Conservation (phyloP, 2,329 filamentous ascomycete species). For the Penicillium verrucosum region DNA sequence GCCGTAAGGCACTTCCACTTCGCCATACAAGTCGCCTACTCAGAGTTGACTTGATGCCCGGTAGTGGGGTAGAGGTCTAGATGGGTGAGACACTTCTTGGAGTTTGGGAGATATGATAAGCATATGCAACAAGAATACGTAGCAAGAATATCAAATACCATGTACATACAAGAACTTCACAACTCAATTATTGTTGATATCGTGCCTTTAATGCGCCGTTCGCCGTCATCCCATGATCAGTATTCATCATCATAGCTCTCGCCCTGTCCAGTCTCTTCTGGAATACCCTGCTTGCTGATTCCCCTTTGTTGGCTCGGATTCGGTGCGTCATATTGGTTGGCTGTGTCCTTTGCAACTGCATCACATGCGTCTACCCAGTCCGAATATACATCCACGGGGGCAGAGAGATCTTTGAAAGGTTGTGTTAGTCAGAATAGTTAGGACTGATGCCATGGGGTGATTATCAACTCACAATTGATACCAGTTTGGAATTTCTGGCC, state of each 20-base stretch:
- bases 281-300: slow-evolving; percentile 19
- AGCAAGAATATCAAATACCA: slow-evolving; percentile 2
- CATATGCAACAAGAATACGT: neutral
- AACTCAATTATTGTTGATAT: slow-evolving; percentile 10
- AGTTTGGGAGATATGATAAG: neutral
- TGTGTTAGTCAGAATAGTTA: neutral
- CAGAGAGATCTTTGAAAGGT: slow-evolving; percentile 67
- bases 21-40: neutral
- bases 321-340: slow-evolving; percentile 35
- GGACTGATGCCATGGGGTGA: neutral
- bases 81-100: slow-evolving; percentile 3
- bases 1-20: slow-evolving; percentile 1
- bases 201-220: slow-evolving; percentile 22
- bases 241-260: slow-evolving; percentile 34
- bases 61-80: neutral
- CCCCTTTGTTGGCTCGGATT: slow-evolving; percentile 13
- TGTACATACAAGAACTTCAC: slow-evolving; percentile 13
- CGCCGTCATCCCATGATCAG: slow-evolving; percentile 21
- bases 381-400: slow-evolving; percentile 90
- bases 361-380: slow-evolving; percentile 98
- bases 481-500: slow-evolving; percentile 89
- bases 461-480: slow-evolving; percentile 71
- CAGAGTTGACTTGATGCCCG: neutral
- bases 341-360: slow-evolving; percentile 63
- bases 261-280: slow-evolving; percentile 14